phyloP scores from a whole-genome alignment of 805 yeast genomes.

The Danielia reshetovae region DNA sequence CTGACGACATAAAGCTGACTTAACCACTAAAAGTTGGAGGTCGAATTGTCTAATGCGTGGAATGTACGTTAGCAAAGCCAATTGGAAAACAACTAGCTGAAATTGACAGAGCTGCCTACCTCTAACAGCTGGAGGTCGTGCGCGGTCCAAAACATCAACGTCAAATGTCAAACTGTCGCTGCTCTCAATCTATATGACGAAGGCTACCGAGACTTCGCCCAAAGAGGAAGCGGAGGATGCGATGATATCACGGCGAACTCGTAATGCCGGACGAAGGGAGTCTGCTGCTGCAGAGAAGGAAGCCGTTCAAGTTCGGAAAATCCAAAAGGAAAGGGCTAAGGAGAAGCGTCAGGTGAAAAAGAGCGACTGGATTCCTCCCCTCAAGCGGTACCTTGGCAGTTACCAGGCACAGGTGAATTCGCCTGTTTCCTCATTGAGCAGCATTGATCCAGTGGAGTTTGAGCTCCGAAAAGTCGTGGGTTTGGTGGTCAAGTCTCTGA shows the following conservation, averaged over 20 bases:
- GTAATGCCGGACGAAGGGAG: background rate
- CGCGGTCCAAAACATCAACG: too few relatives aligned
- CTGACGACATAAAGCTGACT: too few relatives aligned
- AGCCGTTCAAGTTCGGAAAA: background rate
- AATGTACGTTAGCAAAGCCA: too few relatives aligned
- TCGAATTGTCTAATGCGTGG: too few relatives aligned
- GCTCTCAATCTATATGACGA: too few relatives aligned
- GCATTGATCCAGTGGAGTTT: conserved; percentile 21
- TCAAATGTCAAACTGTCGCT: too few relatives aligned
- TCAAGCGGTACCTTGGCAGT: conserved; percentile 7
- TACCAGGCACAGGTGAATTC: conserved; percentile 2
- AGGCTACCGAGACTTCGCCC: too few relatives aligned
- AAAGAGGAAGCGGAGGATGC: background rate
- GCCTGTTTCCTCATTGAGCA: conserved; percentile 1
- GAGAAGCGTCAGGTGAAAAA: background rate
- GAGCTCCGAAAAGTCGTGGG: conserved; percentile 28
- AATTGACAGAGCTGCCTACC: too few relatives aligned
- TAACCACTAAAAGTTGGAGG: too few relatives aligned
- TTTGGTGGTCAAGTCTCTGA: conserved; percentile 18
- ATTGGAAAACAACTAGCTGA: too few relatives aligned
- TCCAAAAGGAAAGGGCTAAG: background rate
- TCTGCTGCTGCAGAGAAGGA: background rate
- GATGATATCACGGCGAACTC: background rate
- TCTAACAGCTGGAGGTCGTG: too few relatives aligned
- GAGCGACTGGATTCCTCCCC: conserved; percentile 11